These are phyloP conservation scores for Colletotrichum sp. DNA, from an alignment of 2,329 filamentous ascomycete species.

Conservation along the genomic window DNA sequence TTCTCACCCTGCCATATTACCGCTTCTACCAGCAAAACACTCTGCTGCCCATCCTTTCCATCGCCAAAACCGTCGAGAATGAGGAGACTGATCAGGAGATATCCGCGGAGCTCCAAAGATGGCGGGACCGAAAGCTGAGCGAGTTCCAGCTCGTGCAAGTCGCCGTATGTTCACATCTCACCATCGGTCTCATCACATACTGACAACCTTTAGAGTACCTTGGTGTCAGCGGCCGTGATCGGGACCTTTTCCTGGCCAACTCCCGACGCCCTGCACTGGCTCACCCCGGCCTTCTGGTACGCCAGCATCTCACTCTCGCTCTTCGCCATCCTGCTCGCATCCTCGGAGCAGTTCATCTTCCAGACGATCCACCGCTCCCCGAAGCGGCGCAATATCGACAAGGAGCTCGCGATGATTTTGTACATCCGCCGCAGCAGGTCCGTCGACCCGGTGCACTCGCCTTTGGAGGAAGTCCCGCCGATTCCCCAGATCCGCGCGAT, in stretches of 20 bases:
- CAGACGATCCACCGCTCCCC: conserved; percentile 23
- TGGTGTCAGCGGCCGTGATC: conserved; percentile 30
- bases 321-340: conserved; percentile 30
- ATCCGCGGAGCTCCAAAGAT: conserved; percentile 21
- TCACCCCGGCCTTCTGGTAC: conserved; percentile 27
- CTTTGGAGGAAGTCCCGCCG: conserved; percentile 12
- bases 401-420: conserved; percentile 24
- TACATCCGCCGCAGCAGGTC: conserved; percentile 12
- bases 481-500: conserved; percentile 19
- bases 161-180: conserved; percentile 18
- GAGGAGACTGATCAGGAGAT: conserved; percentile 17
- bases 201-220: conserved; percentile 22
- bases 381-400: conserved; percentile 10
- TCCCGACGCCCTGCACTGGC: conserved; percentile 26
- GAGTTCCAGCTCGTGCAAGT: conserved; percentile 29
- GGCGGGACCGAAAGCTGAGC: conserved; percentile 26
- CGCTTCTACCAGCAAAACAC: conserved; percentile 31
- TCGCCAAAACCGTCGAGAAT: conserved; percentile 20
- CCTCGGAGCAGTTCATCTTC: conserved; percentile 31
- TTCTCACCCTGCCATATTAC: conserved; percentile 31
- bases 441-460: conserved; percentile 8
- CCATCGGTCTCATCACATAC: neutral
- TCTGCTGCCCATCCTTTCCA: conserved; percentile 25
- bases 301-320: conserved; percentile 29
- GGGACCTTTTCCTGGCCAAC: conserved; percentile 31